Evolutionary conservation across 768 basidiomycete genomes (phyloP).

Genomic region (Leucocoprinus birnbaumii): DNA sequence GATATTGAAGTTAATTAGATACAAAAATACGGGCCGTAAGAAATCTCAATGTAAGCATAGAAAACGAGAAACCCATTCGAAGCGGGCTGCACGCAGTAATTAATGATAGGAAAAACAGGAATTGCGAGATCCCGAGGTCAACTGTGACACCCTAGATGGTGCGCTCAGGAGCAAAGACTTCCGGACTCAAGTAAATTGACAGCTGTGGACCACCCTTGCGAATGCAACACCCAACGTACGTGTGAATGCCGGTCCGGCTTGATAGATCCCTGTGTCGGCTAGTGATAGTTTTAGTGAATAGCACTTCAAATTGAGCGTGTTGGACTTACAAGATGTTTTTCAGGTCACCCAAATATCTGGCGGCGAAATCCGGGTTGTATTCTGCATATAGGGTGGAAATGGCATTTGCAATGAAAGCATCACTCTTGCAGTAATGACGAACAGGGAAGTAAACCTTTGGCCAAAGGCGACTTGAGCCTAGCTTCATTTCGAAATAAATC

Average conservation of each 20-base stretch:
- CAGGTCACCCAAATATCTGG: constrained; percentile 9
- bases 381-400: constrained; percentile 11
- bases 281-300: not conserved
- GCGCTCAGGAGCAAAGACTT: constrained; percentile 15
- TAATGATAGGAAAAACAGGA: too few relatives aligned
- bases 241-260: constrained; percentile 17
- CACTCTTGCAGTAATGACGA: constrained; percentile 16
- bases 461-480: constrained; percentile 7
- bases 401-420: constrained; percentile 14
- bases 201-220: constrained; percentile 16
- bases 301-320: too few relatives aligned
- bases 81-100: too few relatives aligned
- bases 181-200: constrained; percentile 18
- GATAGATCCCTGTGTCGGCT: constrained; percentile 15
- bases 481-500: constrained; percentile 17
- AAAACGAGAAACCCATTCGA: too few relatives aligned
- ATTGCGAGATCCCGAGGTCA: too few relatives aligned
- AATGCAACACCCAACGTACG: constrained; percentile 17
- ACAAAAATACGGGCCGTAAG: too few relatives aligned
- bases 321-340: constrained; percentile 14
- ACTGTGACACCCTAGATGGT: not conserved
- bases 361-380: constrained; percentile 10
- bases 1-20: too few relatives aligned
- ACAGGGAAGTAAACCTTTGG: constrained; percentile 19
- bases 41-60: too few relatives aligned